Evolutionary conservation across 2,329 filamentous ascomycete species (phyloP).

Genomic region (Colletotrichum abscissum): DNA sequence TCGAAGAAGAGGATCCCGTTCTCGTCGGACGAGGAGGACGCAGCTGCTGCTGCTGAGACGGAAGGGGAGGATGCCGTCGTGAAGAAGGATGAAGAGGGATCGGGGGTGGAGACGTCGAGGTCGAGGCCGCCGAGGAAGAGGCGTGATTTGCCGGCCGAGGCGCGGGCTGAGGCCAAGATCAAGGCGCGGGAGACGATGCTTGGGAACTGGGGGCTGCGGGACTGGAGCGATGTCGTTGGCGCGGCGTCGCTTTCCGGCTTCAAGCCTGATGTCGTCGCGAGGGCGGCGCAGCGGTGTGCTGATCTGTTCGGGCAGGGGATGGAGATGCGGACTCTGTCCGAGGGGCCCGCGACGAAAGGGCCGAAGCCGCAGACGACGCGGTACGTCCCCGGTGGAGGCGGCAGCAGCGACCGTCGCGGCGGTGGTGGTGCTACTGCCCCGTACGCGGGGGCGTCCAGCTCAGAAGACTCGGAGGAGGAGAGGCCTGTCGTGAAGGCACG

Average conservation of each 20-base stretch:
- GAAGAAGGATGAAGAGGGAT: background rate
- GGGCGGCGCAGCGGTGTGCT: conserved; percentile 79
- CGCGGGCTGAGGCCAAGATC: conserved; percentile 33
- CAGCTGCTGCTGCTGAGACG: background rate
- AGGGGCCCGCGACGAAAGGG: conserved; percentile 40
- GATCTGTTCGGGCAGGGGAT: conserved; percentile 80
- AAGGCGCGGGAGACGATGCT: conserved; percentile 41
- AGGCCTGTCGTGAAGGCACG: conserved; percentile 31
- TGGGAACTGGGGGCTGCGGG: conserved; percentile 62
- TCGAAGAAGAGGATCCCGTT: conserved; percentile 34
- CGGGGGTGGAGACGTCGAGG: conserved; percentile 7
- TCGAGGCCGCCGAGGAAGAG: conserved; percentile 36
- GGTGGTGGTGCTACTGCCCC: background rate
- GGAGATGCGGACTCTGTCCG: conserved; percentile 67
- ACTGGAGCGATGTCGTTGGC: conserved; percentile 89
- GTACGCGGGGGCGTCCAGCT: background rate
- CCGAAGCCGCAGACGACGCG: conserved; percentile 21
- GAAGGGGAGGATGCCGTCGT: conserved; percentile 33
- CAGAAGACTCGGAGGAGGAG: conserved; percentile 9
- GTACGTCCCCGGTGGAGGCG: background rate
- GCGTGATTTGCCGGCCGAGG: conserved; percentile 21
- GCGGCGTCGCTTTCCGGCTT: conserved; percentile 82
- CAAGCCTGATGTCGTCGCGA: conserved; percentile 70
- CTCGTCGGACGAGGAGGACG: conserved; percentile 36
- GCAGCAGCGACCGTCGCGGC: no score